phyloP scores from a whole-genome alignment of 179 eudicot genomes.

The Vitellaria paradoxa region DNA sequence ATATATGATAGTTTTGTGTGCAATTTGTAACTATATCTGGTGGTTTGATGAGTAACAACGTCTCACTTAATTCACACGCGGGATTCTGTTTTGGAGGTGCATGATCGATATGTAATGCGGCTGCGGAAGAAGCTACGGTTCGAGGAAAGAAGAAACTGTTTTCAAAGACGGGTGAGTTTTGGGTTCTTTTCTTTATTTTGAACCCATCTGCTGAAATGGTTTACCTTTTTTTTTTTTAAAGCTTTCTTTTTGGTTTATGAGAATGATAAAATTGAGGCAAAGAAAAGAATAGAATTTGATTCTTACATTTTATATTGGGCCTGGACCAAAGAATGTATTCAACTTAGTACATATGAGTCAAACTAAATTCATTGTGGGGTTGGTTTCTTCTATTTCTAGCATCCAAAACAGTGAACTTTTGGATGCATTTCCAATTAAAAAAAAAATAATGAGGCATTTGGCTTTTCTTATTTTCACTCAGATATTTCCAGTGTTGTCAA shows the following conservation, averaged over 20 bases:
- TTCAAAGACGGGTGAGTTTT: constrained; percentile 63
- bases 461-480: not conserved
- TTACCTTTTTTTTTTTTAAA: not conserved
- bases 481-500: not conserved
- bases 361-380: no score
- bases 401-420: not conserved
- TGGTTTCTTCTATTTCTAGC: not conserved
- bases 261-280: not conserved
- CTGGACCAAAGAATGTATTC: not conserved
- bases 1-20: not conserved
- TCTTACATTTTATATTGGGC: not conserved
- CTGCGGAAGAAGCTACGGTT: constrained; percentile 61
- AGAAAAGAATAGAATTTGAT: not conserved
- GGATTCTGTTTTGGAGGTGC: constrained; percentile 45
- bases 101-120: constrained; percentile 55
- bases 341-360: no score
- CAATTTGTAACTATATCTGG: not conserved
- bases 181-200: not conserved
- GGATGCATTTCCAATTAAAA: no score
- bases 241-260: constrained; percentile 4
- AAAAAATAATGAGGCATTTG: not conserved
- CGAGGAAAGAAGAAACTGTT: constrained; percentile 60
- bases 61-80: not conserved
- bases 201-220: not conserved
- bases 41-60: not conserved